Conservation (phyloP, 805 yeast genomes). For the Wickerhamomyces bovis region DNA sequence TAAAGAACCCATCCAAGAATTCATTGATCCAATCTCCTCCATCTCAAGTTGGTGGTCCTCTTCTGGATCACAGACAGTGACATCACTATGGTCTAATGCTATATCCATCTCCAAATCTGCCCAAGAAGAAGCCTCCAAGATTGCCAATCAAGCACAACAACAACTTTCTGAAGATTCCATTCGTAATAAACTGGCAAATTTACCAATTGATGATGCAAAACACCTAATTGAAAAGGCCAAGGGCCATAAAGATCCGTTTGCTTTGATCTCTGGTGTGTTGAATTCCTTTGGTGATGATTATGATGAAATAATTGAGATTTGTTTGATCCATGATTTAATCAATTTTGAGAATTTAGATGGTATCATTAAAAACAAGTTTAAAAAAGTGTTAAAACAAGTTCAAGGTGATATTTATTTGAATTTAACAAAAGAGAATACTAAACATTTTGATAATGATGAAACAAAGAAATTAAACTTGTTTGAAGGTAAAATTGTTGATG, state of each 20-base stretch:
- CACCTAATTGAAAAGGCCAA: conserved; percentile 20
- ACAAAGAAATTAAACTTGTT: conserved; percentile 56
- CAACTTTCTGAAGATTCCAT: neutral
- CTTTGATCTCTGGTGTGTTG: conserved; percentile 19
- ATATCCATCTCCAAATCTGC: conserved; percentile 39
- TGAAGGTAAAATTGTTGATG: conserved; percentile 72
- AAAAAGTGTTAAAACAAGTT: conserved; percentile 63
- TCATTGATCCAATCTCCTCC: conserved; percentile 57
- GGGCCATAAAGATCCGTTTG: conserved; percentile 7
- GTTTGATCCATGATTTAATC: conserved; percentile 61
- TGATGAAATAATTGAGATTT: conserved; percentile 54
- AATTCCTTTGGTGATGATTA: conserved; percentile 21
- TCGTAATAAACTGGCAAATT: conserved; percentile 11
- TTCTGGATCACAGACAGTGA: conserved; percentile 60
- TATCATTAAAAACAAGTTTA: conserved; percentile 48
- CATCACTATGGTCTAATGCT: conserved; percentile 65
- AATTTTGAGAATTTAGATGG: conserved; percentile 44
- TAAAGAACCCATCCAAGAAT: conserved; percentile 17
- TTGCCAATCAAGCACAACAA: conserved; percentile 25
- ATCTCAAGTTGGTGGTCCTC: conserved; percentile 71
- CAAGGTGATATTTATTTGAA: conserved; percentile 69
- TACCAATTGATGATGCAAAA: conserved; percentile 26
- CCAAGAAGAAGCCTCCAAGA: conserved; percentile 22
- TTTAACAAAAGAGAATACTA: conserved; percentile 46
- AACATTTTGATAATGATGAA: conserved; percentile 17